A percentile compares a stretch with the other conserved stretches of the same genome.
These are phyloP conservation scores for Neopestalotiopsis sp. DNA, from an alignment of 2,329 filamentous ascomycete genomes.

Conservation along the genomic window DNA sequence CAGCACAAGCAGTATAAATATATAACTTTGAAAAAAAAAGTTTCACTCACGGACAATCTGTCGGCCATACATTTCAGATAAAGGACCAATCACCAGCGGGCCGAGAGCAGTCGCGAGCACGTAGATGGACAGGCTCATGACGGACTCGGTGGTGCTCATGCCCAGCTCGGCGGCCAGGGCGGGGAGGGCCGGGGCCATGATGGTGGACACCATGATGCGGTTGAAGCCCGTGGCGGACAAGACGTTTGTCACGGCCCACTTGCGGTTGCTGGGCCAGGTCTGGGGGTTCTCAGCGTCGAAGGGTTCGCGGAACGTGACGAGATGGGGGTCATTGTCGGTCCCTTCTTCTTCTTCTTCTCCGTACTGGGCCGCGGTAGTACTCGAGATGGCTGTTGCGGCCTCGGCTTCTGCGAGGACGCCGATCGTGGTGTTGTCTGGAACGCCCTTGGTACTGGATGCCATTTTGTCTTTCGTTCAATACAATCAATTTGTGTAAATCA, in stretches of 20 bases:
- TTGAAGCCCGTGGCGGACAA: conserved; percentile 57
- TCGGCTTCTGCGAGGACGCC: neutral
- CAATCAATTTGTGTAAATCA: neutral
- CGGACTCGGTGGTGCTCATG: conserved; percentile 53
- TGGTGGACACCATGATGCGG: conserved; percentile 56
- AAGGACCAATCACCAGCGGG: conserved; percentile 42
- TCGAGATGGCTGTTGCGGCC: neutral
- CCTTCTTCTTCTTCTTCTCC: neutral
- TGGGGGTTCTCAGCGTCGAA: conserved; percentile 43
- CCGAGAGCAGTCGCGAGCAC: conserved; percentile 55
- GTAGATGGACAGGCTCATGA: conserved; percentile 55
- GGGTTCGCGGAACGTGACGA: conserved; percentile 30
- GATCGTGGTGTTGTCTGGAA: neutral
- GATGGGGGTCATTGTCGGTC: conserved; percentile 20
- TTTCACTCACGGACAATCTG: conserved; percentile 33
- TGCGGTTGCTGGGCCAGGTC: conserved; percentile 44
- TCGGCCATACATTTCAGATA: conserved; percentile 34
- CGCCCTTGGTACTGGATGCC: neutral
- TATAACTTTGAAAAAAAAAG: neutral
- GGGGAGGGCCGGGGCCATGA: conserved; percentile 56
- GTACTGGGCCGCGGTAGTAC: neutral
- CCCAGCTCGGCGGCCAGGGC: conserved; percentile 56
- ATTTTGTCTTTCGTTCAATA: neutral
- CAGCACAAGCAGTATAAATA: neutral
- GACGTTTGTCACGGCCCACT: conserved; percentile 56